Conservation (phyloP, 179 eudicot species). For the Heliamphora pulchella region DNA sequence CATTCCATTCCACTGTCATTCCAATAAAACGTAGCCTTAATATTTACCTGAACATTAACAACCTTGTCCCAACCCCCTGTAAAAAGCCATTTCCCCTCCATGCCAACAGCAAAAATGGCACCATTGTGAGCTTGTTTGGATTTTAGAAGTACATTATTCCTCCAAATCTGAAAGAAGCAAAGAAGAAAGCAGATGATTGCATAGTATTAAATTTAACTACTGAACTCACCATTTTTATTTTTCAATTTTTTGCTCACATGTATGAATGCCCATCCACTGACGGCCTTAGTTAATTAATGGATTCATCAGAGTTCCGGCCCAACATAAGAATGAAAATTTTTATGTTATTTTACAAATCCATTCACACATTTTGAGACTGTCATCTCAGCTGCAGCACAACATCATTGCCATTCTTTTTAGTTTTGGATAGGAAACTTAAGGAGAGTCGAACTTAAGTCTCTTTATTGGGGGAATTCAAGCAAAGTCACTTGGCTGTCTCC, state of each 20-base stretch:
- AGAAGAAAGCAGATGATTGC: not conserved
- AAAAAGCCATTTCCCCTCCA: slow-evolving; percentile 60
- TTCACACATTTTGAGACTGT: not conserved
- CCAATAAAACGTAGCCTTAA: too few species aligned
- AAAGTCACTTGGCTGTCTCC: too few species aligned
- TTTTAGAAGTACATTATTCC: slow-evolving; percentile 40
- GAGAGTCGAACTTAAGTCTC: not conserved
- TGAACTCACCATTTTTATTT: not conserved
- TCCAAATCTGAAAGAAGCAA: slow-evolving; percentile 58
- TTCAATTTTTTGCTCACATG: not conserved
- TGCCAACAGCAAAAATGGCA: slow-evolving; percentile 52
- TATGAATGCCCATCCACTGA: not conserved
- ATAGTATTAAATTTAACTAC: not conserved
- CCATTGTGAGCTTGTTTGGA: slow-evolving; percentile 49
- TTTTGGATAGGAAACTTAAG: not conserved
- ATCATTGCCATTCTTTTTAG: not conserved
- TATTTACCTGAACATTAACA: slow-evolving; percentile 59
- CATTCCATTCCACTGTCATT: too few species aligned
- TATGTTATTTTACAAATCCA: not conserved
- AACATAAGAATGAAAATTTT: not conserved
- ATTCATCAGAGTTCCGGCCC: not conserved
- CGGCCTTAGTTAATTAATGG: not conserved
- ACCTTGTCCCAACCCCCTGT: slow-evolving; percentile 84
- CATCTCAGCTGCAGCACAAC: not conserved
- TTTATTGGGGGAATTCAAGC: not conserved